A percentile compares a stretch with the other conserved stretches of the same genome.
These are phyloP conservation scores for Hymenotorrendiella dingleyae DNA, from an alignment of 2,329 filamentous ascomycete genomes.

Conservation along the genomic window DNA sequence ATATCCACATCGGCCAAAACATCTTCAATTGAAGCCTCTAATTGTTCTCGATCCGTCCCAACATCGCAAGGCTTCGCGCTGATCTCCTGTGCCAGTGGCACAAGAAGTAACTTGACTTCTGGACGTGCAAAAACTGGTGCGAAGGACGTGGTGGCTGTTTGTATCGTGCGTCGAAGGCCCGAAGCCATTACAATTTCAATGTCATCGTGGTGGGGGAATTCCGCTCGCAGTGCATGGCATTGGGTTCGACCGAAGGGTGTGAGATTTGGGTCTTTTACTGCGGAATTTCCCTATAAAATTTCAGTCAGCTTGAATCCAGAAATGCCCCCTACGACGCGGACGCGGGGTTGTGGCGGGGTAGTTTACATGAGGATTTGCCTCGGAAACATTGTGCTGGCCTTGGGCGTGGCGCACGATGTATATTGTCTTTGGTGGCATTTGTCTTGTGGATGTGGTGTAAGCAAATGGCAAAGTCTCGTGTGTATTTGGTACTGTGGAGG, in stretches of 20 bases:
- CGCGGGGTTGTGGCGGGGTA: slow-evolving; percentile 1
- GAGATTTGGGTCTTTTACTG: slow-evolving; percentile 57
- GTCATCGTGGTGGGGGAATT: slow-evolving; percentile 58
- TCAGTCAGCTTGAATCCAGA: slow-evolving; percentile 1
- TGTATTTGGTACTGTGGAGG: too few relatives aligned
- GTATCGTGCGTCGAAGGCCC: slow-evolving; percentile 71
- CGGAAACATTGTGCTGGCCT: slow-evolving; percentile 69
- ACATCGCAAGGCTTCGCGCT: slow-evolving; percentile 16
- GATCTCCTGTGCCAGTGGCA: slow-evolving; percentile 16
- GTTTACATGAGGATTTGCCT: slow-evolving; percentile 1
- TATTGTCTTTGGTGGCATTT: slow-evolving; percentile 13
- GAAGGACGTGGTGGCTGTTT: slow-evolving; percentile 68
- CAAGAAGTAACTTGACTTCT: slow-evolving; percentile 11
- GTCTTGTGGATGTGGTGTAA: too few relatives aligned
- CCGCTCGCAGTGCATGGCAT: slow-evolving; percentile 54
- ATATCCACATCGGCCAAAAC: slow-evolving; percentile 8
- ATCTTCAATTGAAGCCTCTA: slow-evolving; percentile 4
- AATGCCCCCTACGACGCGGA: background rate
- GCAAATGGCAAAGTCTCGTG: too few relatives aligned
- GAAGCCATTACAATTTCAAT: slow-evolving; percentile 69
- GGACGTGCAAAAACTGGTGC: slow-evolving; percentile 7
- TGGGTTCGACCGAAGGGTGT: slow-evolving; percentile 71
- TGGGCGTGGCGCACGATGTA: slow-evolving; percentile 59
- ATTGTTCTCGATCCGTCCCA: slow-evolving; percentile 7
- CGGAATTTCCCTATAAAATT: slow-evolving; percentile 10